Percentiles rank a stretch among this genome's conserved stretches.
Evolutionary conservation across 1,284 basidiomycete genomes (phyloP).

Genomic region (Rhodotorula sp.): DNA sequence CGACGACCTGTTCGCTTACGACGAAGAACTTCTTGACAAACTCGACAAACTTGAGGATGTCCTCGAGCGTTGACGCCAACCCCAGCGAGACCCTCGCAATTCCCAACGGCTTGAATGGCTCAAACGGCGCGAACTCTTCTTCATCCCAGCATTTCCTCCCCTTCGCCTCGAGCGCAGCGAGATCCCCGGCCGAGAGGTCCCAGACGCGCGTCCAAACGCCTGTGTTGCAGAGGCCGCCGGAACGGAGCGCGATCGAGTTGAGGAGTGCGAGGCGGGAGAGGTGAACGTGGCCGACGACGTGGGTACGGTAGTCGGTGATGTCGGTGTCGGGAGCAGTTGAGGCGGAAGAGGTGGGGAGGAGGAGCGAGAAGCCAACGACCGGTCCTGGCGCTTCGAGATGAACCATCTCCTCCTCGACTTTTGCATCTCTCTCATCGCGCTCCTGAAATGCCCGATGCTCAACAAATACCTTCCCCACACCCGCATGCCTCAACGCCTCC

Average conservation of each 20-base stretch:
- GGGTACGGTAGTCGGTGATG: neutral
- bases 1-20: neutral
- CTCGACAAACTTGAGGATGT: conserved; percentile 27
- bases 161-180: conserved; percentile 2
- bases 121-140: conserved; percentile 32
- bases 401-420: neutral
- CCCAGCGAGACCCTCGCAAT: conserved; percentile 38
- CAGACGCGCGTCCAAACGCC: conserved; percentile 70
- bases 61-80: conserved; percentile 28
- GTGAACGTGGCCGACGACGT: conserved; percentile 60
- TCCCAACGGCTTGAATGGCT: conserved; percentile 22
- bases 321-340: neutral
- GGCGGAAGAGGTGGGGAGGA: neutral
- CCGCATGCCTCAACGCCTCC: conserved; percentile 54
- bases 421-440: conserved; percentile 50
- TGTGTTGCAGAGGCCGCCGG: conserved; percentile 81
- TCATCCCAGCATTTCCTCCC: conserved; percentile 38
- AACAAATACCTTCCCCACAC: conserved; percentile 1
- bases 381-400: conserved; percentile 22
- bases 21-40: conserved; percentile 36
- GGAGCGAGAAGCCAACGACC: conserved; percentile 31
- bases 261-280: conserved; percentile 34
- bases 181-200: conserved; percentile 52
- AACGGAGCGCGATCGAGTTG: conserved; percentile 63
- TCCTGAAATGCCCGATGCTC: conserved; percentile 16